These are phyloP conservation scores for Puccinia novopanici DNA, from an alignment of 1,284 basidiomycete genomes.

Conservation along the genomic window DNA sequence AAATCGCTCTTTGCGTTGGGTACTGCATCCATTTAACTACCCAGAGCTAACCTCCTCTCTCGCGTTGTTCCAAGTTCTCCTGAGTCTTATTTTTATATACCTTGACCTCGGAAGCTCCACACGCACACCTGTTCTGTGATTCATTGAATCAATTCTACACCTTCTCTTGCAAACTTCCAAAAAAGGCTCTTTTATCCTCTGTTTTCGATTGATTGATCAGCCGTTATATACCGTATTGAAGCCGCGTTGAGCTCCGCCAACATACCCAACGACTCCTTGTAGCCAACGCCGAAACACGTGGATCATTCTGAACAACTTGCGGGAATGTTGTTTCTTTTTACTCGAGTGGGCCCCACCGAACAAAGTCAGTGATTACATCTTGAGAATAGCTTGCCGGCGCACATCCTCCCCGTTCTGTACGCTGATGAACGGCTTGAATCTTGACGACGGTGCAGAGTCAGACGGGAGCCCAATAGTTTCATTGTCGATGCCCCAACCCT, in stretches of 20 bases:
- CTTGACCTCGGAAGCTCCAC: not conserved
- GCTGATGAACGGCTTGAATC: not conserved
- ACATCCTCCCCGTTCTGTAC: not conserved
- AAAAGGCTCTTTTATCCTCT: conserved; percentile 6
- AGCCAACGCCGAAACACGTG: conserved; percentile 7
- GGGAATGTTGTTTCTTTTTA: conserved; percentile 19
- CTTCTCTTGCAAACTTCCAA: conserved; percentile 11
- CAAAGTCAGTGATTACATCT: conserved; percentile 14
- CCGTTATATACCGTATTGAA: not conserved
- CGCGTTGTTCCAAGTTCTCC: not conserved
- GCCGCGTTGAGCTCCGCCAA: not conserved
- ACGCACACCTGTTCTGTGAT: conserved; percentile 14
- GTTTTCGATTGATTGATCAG: not conserved
- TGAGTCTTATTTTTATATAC: not conserved
- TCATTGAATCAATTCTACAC: conserved; percentile 7
- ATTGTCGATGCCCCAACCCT: not conserved
- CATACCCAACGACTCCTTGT: conserved; percentile 21
- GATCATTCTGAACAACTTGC: conserved; percentile 5
- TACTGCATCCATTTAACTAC: not conserved
- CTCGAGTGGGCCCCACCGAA: not conserved
- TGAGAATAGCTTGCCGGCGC: not conserved
- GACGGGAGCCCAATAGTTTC: not conserved
- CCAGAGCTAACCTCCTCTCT: not conserved
- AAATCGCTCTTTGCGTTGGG: not conserved
- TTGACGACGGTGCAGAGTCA: not conserved